Conservation (phyloP, 345 rosid species). For the Rhodomyrtus tomentosa region DNA sequence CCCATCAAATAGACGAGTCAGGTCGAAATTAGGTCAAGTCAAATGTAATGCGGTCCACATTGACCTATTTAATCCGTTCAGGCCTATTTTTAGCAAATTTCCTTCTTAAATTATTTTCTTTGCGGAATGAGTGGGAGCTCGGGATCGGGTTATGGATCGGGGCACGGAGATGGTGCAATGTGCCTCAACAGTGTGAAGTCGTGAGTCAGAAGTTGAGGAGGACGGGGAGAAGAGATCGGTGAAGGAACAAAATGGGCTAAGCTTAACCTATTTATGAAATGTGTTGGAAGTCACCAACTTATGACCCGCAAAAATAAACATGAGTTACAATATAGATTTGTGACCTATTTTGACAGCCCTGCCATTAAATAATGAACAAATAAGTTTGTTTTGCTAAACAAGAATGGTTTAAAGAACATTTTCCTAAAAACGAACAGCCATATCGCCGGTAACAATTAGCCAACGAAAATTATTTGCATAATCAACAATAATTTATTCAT, state of each 20-base stretch:
- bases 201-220: neutral
- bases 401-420: no score
- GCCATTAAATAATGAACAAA: no score
- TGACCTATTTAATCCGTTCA: neutral
- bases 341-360: rapidly evolving
- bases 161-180: neutral
- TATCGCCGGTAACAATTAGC: no score
- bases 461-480: no score
- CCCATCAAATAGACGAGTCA: rapidly evolving
- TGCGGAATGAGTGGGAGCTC: rapidly evolving
- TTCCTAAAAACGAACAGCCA: no score
- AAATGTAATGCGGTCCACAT: no score
- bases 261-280: rapidly evolving
- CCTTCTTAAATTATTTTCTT: neutral
- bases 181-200: no score
- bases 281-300: neutral
- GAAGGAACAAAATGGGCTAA: neutral
- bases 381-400: no score
- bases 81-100: rapidly evolving
- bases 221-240: neutral
- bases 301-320: neutral
- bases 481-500: no score
- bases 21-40: neutral
- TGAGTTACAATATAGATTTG: rapidly evolving
- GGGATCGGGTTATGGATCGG: rapidly evolving